Conservation (phyloP, 2,329 filamentous ascomycete species). For the Alternaria arbusti region DNA sequence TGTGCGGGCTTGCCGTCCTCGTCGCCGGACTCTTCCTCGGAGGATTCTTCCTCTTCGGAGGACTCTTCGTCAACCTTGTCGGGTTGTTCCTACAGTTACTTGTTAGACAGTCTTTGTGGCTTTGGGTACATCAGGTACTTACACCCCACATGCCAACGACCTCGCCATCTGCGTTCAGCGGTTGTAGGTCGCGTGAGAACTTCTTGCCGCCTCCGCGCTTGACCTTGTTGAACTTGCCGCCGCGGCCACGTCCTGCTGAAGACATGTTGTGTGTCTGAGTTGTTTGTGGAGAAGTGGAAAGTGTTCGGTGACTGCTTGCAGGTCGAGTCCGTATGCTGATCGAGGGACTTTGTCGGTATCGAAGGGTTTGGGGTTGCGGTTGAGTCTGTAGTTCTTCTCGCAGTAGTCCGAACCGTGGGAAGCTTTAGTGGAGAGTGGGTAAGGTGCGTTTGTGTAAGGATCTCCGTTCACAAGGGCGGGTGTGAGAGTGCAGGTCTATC, state of each 20-base stretch:
- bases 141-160: conserved; percentile 86
- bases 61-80: conserved; percentile 61
- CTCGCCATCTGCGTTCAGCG: conserved; percentile 87
- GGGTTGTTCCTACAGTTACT: conserved; percentile 34
- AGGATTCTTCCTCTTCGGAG: conserved; percentile 48
- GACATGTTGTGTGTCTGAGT: conserved; percentile 51
- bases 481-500: conserved; percentile 15
- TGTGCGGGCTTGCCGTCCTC: conserved; percentile 53
- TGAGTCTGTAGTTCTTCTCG: not conserved
- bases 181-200: conserved; percentile 89
- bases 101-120: conserved; percentile 22
- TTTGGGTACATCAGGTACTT: conserved; percentile 40
- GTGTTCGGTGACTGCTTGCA: conserved; percentile 2
- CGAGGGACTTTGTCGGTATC: not conserved
- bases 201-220: conserved; percentile 94
- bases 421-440: not conserved
- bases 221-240: conserved; percentile 93
- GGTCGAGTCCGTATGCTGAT: conserved; percentile 2
- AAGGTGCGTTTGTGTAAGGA: conserved; percentile 10
- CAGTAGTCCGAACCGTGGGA: not conserved
- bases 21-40: conserved; percentile 53
- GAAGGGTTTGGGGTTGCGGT: not conserved
- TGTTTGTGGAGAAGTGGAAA: conserved; percentile 9
- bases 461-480: conserved; percentile 8
- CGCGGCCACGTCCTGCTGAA: conserved; percentile 72